Evolutionary conservation across 441 rosid genomes (phyloP).

Genomic region (Erysimum cheiri): DNA sequence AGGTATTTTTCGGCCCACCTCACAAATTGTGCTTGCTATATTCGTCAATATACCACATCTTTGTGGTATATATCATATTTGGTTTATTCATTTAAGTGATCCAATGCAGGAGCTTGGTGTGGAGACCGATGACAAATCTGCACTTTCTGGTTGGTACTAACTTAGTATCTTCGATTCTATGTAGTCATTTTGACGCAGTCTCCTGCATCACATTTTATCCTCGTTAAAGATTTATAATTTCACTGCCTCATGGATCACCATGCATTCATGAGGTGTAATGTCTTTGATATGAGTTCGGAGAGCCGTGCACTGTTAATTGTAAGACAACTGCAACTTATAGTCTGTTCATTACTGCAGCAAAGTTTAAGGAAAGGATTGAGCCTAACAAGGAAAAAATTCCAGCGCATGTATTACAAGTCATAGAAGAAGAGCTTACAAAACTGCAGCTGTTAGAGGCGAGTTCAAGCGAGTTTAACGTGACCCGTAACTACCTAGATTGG

Average conservation of each 20-base stretch:
- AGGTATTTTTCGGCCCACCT: slow-evolving; percentile 56
- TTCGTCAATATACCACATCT: slow-evolving; percentile 1
- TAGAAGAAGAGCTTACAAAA: slow-evolving; percentile 98
- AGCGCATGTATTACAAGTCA: slow-evolving; percentile 89
- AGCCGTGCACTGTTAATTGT: slow-evolving; percentile 5
- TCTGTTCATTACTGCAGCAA: slow-evolving; percentile 62
- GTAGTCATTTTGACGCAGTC: slow-evolving; percentile 10
- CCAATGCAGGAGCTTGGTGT: slow-evolving; percentile 87
- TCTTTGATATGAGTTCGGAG: slow-evolving; percentile 19
- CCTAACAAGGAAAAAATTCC: slow-evolving; percentile 91
- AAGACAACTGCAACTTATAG: slow-evolving; percentile 7
- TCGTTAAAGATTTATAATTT: background rate
- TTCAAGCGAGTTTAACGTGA: slow-evolving; percentile 99
- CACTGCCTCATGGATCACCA: slow-evolving; percentile 4
- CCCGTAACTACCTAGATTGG: slow-evolving; percentile 99
- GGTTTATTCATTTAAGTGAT: slow-evolving; percentile 37
- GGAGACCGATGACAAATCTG: slow-evolving; percentile 99
- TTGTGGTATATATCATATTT: slow-evolving; percentile 29
- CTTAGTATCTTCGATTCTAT: slow-evolving; percentile 25
- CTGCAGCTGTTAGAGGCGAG: slow-evolving; percentile 99
- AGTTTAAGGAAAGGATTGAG: slow-evolving; percentile 95
- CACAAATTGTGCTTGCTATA: slow-evolving; percentile 19
- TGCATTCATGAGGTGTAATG: slow-evolving; percentile 29
- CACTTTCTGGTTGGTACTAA: slow-evolving; percentile 79
- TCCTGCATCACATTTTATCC: too few species aligned